These are phyloP conservation scores for Ceriops zippeliana DNA, from an alignment of 345 rosid genomes.

Conservation along the genomic window DNA sequence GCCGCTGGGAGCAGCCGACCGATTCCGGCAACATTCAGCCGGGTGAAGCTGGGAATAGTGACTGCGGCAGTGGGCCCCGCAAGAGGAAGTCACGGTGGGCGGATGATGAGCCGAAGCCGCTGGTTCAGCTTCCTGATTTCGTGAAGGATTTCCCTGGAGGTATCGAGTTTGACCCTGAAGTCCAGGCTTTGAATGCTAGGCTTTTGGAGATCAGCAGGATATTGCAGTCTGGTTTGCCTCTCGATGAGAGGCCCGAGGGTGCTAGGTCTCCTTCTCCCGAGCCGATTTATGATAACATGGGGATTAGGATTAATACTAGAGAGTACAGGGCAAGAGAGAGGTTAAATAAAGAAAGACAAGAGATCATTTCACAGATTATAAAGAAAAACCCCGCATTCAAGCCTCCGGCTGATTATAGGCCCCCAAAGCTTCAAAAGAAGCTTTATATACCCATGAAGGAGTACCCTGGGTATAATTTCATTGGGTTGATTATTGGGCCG, in stretches of 20 bases:
- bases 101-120: constrained; percentile 83
- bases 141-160: constrained; percentile 86
- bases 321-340: constrained; percentile 88
- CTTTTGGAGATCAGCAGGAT: constrained; percentile 74
- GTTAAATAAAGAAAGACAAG: constrained; percentile 86
- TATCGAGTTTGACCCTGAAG: constrained; percentile 91
- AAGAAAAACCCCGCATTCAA: constrained; percentile 88
- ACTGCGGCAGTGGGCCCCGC: constrained; percentile 47
- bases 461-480: constrained; percentile 88
- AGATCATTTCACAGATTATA: constrained; percentile 83
- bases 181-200: constrained; percentile 83
- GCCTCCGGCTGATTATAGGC: constrained; percentile 96
- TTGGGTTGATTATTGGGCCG: constrained; percentile 90
- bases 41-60: constrained; percentile 30
- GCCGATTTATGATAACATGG: constrained; percentile 91
- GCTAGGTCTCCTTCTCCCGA: constrained; percentile 96
- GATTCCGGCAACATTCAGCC: constrained; percentile 19
- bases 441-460: constrained; percentile 94
- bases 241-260: constrained; percentile 88
- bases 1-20: constrained; percentile 84
- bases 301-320: constrained; percentile 79
- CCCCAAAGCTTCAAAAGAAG: constrained; percentile 95
- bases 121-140: constrained; percentile 86
- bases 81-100: constrained; percentile 96
- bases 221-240: constrained; percentile 72